These are phyloP conservation scores for Oryza australiensis DNA, from an alignment of 176 grass and related monocot species.

Conservation along the genomic window DNA sequence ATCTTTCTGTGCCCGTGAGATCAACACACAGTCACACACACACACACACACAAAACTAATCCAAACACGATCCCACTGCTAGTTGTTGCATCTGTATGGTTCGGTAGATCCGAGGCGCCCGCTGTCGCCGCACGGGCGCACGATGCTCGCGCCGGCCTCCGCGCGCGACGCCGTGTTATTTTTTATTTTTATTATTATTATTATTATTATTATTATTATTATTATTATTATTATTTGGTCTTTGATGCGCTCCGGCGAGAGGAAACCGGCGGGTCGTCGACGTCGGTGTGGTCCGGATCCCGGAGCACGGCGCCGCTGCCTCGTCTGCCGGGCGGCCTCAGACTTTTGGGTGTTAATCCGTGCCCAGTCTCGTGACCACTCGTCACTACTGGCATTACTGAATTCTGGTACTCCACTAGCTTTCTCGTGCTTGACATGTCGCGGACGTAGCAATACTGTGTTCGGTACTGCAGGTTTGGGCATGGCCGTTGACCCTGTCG, in stretches of 20 bases:
- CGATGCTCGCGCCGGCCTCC: too few species aligned
- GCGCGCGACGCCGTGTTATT: neutral
- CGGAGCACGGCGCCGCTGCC: neutral
- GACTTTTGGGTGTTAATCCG: neutral
- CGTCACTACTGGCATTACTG: neutral
- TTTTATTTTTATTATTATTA: too few species aligned
- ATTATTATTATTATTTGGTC: too few species aligned
- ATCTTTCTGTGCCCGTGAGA: conserved; percentile 24
- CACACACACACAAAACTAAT: too few species aligned
- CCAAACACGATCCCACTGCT: neutral
- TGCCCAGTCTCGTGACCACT: neutral
- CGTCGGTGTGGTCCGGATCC: neutral
- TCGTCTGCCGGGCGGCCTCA: neutral
- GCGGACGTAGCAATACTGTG: too few species aligned
- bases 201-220: too few species aligned
- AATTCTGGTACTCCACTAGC: neutral
- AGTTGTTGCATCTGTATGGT: too few species aligned
- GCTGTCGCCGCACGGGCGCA: too few species aligned
- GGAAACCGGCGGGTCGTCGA: neutral
- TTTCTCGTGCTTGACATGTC: neutral
- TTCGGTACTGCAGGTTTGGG: too few species aligned
- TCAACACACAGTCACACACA: too few species aligned
- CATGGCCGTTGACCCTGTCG: neutral
- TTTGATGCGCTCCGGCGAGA: neutral
- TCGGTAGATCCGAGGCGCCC: neutral